phyloP scores from a whole-genome alignment of 176 grass and related monocot species.

The Lolium rigidum region DNA sequence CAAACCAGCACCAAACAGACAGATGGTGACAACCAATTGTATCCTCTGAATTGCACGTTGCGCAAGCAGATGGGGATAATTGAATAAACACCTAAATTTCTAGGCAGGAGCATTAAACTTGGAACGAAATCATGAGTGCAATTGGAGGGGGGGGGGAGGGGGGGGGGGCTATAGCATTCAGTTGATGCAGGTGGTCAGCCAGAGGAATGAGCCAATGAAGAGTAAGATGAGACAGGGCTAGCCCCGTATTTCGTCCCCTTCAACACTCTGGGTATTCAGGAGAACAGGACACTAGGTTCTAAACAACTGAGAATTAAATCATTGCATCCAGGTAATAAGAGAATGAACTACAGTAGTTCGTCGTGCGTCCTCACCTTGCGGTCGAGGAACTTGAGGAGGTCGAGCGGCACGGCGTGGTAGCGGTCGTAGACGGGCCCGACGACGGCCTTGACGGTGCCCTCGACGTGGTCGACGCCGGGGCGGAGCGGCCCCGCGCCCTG shows the following conservation, averaged over 20 bases:
- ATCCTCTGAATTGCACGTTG: no score
- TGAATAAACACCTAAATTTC: background rate
- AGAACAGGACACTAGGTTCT: background rate
- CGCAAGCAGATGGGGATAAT: no score
- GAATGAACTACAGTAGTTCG: background rate
- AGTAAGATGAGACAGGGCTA: background rate
- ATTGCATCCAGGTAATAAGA: no score
- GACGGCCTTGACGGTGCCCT: slow-evolving; percentile 83
- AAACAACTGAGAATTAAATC: no score
- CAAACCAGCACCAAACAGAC: background rate
- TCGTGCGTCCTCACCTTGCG: slow-evolving; percentile 58
- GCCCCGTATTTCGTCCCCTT: background rate
- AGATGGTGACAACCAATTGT: background rate
- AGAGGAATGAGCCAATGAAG: background rate
- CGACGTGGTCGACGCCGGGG: slow-evolving; percentile 79
- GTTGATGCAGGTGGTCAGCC: no score
- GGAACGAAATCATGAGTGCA: no score
- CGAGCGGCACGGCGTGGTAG: slow-evolving; percentile 69
- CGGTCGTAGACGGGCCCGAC: slow-evolving; percentile 83
- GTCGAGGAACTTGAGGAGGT: slow-evolving; percentile 81
- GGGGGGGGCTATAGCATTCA: no score
- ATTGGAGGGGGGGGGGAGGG: no score
- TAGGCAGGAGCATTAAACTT: no score
- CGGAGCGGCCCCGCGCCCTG: slow-evolving; percentile 76
- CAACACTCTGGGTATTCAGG: no score